Conservation (phyloP, 768 basidiomycete genomes). For the Fomitopsis pulvina region DNA sequence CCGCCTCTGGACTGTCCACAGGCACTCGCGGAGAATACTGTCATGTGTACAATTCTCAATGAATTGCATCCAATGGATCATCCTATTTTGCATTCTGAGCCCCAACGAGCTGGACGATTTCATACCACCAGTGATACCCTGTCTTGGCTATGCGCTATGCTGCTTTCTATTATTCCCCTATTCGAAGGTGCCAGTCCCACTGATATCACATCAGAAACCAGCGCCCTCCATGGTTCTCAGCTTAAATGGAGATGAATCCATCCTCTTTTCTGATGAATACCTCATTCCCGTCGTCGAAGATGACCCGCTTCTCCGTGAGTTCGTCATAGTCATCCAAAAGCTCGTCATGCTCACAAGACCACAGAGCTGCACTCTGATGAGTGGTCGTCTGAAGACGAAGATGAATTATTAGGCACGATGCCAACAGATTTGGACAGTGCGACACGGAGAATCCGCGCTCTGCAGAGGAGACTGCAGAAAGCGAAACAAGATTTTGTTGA, state of each 20-base stretch:
- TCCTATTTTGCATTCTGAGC: background rate
- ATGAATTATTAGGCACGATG: slow-evolving; percentile 32
- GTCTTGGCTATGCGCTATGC: too few relatives aligned
- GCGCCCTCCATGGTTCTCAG: slow-evolving; percentile 35
- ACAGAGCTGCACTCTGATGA: slow-evolving; percentile 57
- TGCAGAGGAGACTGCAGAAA: slow-evolving; percentile 56
- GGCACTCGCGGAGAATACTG: too few relatives aligned
- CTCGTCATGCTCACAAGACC: background rate
- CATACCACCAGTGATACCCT: too few relatives aligned
- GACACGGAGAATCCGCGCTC: slow-evolving; percentile 41
- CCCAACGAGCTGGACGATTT: too few relatives aligned
- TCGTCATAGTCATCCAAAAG: background rate
- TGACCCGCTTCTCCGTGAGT: slow-evolving; percentile 85
- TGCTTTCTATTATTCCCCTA: too few relatives aligned
- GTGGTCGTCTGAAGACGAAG: slow-evolving; percentile 80
- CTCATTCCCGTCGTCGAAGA: slow-evolving; percentile 78
- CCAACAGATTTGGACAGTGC: slow-evolving; percentile 29
- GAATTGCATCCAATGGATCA: too few relatives aligned
- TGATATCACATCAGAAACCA: slow-evolving; percentile 39
- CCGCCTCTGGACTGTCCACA: too few relatives aligned
- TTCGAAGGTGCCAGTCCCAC: slow-evolving; percentile 1
- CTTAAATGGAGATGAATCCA: slow-evolving; percentile 50
- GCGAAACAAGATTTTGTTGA: slow-evolving; percentile 57
- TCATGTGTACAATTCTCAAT: too few relatives aligned
- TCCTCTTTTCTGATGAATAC: slow-evolving; percentile 73